Evolutionary conservation across 1,139 yeast genomes (phyloP), one percentile per base, ranked within the genome.

Genomic region (Hyphopichia wangnamkhiaoensis): DNA sequence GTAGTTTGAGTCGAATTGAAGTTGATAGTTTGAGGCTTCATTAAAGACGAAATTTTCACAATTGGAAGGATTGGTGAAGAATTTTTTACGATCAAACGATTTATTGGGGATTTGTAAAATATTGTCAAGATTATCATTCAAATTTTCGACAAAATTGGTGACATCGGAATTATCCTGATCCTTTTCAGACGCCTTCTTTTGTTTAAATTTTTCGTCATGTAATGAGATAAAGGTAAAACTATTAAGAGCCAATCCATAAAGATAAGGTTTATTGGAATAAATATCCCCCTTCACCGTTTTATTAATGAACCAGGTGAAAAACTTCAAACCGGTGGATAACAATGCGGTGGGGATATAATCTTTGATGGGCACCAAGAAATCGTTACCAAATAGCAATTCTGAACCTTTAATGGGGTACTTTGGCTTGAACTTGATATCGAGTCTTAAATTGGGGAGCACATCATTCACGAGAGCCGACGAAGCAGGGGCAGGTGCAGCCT

Each of bases 251-350:
- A 76, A 68, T 0, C 89, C 88, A 46, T 82, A 83, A 17, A 84
- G 61, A 53, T 63, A 84, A 63, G 93, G 72, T 52, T 73, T 69
- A 37, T 82, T 87, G 29, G 65, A 61, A 50, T 79, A 80, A 3
- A 81, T 63, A 51, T 84, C 90, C 4, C 84, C 88, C 39, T 71
- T 76, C 10, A 81, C 79, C 25, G 84, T 76, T 28, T 82, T 82
- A 54, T 82, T 86, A 35, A 84, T 74, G 48, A 72, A 50, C 84
- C 88, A 56, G 58, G 66, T 52, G 71, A 73, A 57, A 63, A 79
- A 49, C 74, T 87, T 68, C 63, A 81, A 58, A 1, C 77, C 79
- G 0, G 76, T 68, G 4, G 70, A 51, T 35, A 73, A 53, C 21
- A 72, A 48, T 0, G 72, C 53, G 1, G 73, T 61, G 3, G 93